These are phyloP conservation scores for Phytomonas sp. DNA, from an alignment of 208 protist species.

Conservation along the genomic window DNA sequence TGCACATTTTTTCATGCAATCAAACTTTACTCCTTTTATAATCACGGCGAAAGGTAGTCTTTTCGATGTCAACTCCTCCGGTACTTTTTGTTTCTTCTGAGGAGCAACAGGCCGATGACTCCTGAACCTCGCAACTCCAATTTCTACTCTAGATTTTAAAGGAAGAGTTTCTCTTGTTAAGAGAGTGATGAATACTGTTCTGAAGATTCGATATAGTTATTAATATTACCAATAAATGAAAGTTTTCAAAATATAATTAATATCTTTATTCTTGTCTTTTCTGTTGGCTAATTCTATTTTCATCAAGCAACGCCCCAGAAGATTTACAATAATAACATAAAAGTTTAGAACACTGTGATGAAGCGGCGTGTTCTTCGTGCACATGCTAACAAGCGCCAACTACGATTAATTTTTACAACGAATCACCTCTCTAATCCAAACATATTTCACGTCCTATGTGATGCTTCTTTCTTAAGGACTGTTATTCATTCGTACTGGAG, in stretches of 20 bases:
- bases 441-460: conserved; percentile 51
- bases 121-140: neutral
- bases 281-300: conserved; percentile 8
- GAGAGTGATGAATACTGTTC: neutral
- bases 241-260: neutral
- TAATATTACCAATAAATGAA: neutral
- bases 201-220: neutral
- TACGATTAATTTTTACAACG: conserved; percentile 53
- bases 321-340: conserved; percentile 5
- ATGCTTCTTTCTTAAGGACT: conserved; percentile 70
- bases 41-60: neutral
- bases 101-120: neutral
- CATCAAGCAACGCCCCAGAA: conserved; percentile 9
- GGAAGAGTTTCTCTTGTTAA: neutral
- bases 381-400: conserved; percentile 71
- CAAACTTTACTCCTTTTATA: neutral
- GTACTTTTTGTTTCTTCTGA: conserved; percentile 12
- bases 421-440: conserved; percentile 29
- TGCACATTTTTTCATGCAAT: neutral
- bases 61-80: neutral
- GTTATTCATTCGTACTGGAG: conserved; percentile 32
- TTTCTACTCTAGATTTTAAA: neutral
- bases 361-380: conserved; percentile 72
- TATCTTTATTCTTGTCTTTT: conserved; percentile 8
- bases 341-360: conserved; percentile 21